Evolutionary conservation across 352 stramenopile genomes (phyloP), one percentile per base, ranked within the genome.

Genomic region (Globisporangium yorkense): DNA sequence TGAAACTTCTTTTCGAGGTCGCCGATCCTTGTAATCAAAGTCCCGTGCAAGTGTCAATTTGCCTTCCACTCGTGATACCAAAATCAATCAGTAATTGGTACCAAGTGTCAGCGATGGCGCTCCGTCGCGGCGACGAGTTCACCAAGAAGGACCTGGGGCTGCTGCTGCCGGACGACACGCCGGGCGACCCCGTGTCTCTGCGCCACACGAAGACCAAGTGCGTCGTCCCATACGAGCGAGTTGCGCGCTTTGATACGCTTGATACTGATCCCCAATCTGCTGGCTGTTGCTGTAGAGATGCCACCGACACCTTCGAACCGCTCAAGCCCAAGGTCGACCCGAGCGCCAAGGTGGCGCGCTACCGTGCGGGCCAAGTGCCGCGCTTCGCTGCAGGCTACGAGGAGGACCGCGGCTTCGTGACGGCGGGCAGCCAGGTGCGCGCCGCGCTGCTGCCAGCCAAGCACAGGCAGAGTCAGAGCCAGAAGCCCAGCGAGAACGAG

Each of bases 101-200:
- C 7, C 33, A 27, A 53, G 21, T 16, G 16, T 49, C 10, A 41
- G 9, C 21, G 33, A 93, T 95, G 86, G 74, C 82, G 61, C 74
- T 89, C n/a, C 43, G 43, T 41, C 35, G 35, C 43, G 18, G 43
- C 20, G 43, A 48, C 43, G 43, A 20, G 52, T 96, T 95, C 71
- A 89, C 75, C 57, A 95, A 95, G 75, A 93, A 92, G 59, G 86
- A 95, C 66, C 61, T 96, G 41, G 86, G 74, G 41, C 61, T 92
- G 13, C 62, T 93, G 54, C 75, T 96, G 49, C 86, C 84, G 20
- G 86, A 96, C 57, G 81, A 92, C 66, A 75, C 77, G 12, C 80
- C 86, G 0, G 84, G 81, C 3, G 84, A 96, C 51, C 80, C 80
- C 1, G 66, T 92, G 53, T 94, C 86, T 31, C 67, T 96, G 49